phyloP scores from a whole-genome alignment of 1,284 basidiomycete genomes.

The Irpex rosettiformis region DNA sequence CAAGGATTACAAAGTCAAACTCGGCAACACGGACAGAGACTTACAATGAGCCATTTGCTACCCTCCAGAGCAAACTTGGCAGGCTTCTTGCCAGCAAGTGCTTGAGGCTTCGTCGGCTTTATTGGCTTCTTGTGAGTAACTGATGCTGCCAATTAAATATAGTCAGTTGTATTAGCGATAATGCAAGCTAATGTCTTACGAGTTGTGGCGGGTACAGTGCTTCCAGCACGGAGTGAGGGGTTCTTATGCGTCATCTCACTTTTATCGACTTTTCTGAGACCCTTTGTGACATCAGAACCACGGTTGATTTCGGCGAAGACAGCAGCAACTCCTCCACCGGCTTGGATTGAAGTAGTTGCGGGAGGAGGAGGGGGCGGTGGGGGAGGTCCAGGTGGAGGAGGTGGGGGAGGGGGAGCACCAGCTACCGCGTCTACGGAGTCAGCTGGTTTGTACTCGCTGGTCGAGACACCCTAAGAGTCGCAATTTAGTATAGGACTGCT shows the following conservation, averaged over 20 bases:
- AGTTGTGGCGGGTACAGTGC: constrained; percentile 51
- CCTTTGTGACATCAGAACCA: constrained; percentile 87
- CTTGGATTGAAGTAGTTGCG: constrained; percentile 35
- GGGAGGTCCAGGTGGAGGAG: constrained; percentile 57
- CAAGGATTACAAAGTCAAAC: no score
- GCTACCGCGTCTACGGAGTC: constrained; percentile 24
- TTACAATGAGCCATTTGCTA: constrained; percentile 90
- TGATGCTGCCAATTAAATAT: background rate
- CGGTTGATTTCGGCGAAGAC: constrained; percentile 94
- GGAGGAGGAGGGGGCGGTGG: constrained; percentile 41
- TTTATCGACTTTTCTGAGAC: constrained; percentile 90
- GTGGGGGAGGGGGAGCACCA: constrained; percentile 32
- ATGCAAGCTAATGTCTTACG: constrained; percentile 11
- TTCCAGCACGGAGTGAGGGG: constrained; percentile 72
- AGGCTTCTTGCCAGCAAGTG: constrained; percentile 86
- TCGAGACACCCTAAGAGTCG: constrained; percentile 52
- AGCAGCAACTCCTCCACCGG: constrained; percentile 67
- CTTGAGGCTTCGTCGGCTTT: constrained; percentile 80
- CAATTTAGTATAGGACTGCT: background rate
- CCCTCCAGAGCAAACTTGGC: constrained; percentile 89
- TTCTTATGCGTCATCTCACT: constrained; percentile 99
- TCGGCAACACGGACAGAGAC: no score
- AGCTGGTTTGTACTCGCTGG: constrained; percentile 51
- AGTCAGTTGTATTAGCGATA: background rate
- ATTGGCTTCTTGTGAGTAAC: constrained; percentile 59